These are phyloP conservation scores for Decorospora gaudefroyi DNA, from an alignment of 2,329 filamentous ascomycete genomes.

Conservation along the genomic window DNA sequence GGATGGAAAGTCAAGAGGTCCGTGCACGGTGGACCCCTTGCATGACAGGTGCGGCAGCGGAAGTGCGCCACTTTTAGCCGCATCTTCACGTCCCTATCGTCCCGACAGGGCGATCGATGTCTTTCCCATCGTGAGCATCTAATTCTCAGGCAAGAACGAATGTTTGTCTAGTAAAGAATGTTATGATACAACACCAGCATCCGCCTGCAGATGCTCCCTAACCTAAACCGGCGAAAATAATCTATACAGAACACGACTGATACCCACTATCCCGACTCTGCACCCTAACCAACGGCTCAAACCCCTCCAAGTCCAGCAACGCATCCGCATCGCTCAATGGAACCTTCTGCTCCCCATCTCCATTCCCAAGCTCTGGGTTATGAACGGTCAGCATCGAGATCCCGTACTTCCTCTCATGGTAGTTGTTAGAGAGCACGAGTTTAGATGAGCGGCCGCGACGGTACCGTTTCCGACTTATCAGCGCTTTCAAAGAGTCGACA, in stretches of 20 bases:
- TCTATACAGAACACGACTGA: slow-evolving; percentile 1
- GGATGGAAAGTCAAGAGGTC: slow-evolving; percentile 6
- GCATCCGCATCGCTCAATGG: slow-evolving; percentile 2
- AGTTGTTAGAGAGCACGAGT: too few relatives aligned
- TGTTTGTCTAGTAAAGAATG: too few relatives aligned
- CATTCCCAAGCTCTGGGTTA: slow-evolving; percentile 1
- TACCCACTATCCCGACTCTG: slow-evolving; percentile 12
- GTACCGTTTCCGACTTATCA: slow-evolving; percentile 8
- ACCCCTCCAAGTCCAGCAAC: slow-evolving; percentile 8
- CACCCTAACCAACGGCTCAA: slow-evolving; percentile 26
- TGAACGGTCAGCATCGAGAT: neutral
- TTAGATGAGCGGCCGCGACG: too few relatives aligned
- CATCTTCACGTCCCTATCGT: too few relatives aligned
- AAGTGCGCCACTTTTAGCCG: too few relatives aligned
- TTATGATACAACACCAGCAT: neutral
- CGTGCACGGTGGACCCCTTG: slow-evolving; percentile 14
- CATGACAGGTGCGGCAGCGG: slow-evolving; percentile 11
- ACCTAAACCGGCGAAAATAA: neutral
- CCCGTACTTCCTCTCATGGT: too few relatives aligned
- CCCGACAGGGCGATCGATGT: too few relatives aligned
- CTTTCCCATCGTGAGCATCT: too few relatives aligned
- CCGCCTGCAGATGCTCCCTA: neutral
- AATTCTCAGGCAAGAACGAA: too few relatives aligned
- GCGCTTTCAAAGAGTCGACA: slow-evolving; percentile 3
- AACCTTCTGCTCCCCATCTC: slow-evolving; percentile 8